phyloP scores from a whole-genome alignment of 305 asterid genomes.

The Euphrasia arctica region DNA sequence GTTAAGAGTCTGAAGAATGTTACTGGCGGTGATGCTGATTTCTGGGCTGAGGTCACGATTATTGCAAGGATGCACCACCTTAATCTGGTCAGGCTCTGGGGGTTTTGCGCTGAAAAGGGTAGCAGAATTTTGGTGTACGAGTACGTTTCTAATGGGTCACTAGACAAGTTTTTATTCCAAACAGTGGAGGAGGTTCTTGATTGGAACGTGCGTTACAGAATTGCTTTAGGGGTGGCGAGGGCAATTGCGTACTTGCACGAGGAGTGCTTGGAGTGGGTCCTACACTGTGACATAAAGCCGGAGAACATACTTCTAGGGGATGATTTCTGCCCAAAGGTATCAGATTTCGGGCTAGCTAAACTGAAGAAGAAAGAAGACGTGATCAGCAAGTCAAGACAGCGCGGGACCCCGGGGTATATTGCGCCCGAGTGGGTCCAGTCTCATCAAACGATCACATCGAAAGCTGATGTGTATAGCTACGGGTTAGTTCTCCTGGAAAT shows the following conservation, averaged over 20 bases:
- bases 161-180: slow-evolving; percentile 71
- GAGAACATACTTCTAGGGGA: slow-evolving; percentile 84
- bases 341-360: slow-evolving; percentile 88
- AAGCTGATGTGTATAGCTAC: slow-evolving; percentile 83
- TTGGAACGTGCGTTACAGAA: slow-evolving; percentile 72
- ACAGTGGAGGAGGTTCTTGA: slow-evolving; percentile 43
- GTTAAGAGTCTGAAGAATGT: slow-evolving; percentile 64
- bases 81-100: slow-evolving; percentile 83
- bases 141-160: slow-evolving; percentile 74
- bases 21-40: slow-evolving; percentile 65
- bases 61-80: slow-evolving; percentile 94
- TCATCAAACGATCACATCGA: slow-evolving; percentile 58
- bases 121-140: slow-evolving; percentile 67
- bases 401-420: slow-evolving; percentile 82
- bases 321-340: slow-evolving; percentile 88
- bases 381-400: slow-evolving; percentile 51
- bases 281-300: slow-evolving; percentile 89
- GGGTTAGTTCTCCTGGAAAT: slow-evolving; percentile 77
- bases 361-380: slow-evolving; percentile 77
- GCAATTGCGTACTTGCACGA: slow-evolving; percentile 92
- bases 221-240: slow-evolving; percentile 85
- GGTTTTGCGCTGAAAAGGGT: slow-evolving; percentile 83
- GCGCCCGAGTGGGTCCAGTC: slow-evolving; percentile 74
- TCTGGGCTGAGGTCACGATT: slow-evolving; percentile 87
- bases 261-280: slow-evolving; percentile 91